phyloP scores from a whole-genome alignment of 2,329 filamentous ascomycete species.

The Claviceps purpurea region DNA sequence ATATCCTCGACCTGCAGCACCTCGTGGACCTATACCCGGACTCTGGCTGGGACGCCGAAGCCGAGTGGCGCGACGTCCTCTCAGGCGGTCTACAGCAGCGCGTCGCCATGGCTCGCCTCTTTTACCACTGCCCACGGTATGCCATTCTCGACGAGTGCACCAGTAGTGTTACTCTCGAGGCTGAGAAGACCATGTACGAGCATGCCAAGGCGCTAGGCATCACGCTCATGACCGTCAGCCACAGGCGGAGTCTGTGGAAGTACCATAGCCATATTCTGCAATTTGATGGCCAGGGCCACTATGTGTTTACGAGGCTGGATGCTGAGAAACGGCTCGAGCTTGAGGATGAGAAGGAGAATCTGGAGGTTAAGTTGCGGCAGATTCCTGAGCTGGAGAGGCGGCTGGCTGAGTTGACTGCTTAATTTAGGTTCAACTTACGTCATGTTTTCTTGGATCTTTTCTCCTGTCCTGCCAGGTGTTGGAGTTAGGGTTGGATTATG shows the following conservation, averaged over 20 bases:
- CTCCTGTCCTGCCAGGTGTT: not conserved
- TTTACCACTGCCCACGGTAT: conserved; percentile 86
- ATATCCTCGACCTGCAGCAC: conserved; percentile 67
- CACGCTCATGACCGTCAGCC: conserved; percentile 92
- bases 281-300: conserved; percentile 89
- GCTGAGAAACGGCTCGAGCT: conserved; percentile 72
- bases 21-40: conserved; percentile 63
- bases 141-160: conserved; percentile 97
- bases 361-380: conserved; percentile 71
- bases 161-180: conserved; percentile 84
- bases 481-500: too few species aligned
- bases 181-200: conserved; percentile 94
- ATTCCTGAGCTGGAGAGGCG: conserved; percentile 81
- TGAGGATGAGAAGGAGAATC: conserved; percentile 93
- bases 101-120: conserved; percentile 88
- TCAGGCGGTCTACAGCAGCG: conserved; percentile 89
- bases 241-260: conserved; percentile 85
- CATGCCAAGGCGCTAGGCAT: conserved; percentile 84
- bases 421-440: not conserved
- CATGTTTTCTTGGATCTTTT: not conserved
- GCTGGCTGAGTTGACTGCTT: conserved; percentile 58
- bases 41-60: conserved; percentile 76
- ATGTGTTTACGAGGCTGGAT: conserved; percentile 80
- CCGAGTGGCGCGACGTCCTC: conserved; percentile 91
- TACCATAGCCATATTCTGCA: conserved; percentile 92